Evolutionary conservation across 2,329 filamentous ascomycete genomes (phyloP), one percentile per base, ranked within the genome.

Genomic region (Dactylella cylindrospora): DNA sequence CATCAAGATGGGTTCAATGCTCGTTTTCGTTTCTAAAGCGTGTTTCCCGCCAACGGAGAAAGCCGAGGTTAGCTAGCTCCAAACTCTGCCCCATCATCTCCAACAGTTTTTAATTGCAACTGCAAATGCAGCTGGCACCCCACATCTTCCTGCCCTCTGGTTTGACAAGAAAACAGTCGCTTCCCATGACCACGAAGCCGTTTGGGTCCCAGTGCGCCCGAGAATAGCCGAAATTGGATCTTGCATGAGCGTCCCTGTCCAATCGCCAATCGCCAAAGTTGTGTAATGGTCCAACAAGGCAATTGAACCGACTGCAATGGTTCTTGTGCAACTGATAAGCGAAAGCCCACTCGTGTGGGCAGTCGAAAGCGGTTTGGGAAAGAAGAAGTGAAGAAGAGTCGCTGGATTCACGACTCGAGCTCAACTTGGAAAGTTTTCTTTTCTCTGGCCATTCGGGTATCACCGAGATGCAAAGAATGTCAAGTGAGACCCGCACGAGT

Each of bases 201-300:
- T 52, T 26, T 35, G n/a, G 10, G 17, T 38, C 19, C 32, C 19
- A 35, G 39, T 41, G 57, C 49, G 57, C 38, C 57, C 57, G 57
- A 62, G 29, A 54, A 62, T 62, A 62, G 44, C 57, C 57, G 57
- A 62, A 62, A 55, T 38, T 52, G 36, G 55, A 49, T 49, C 51
- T 46, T 62, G 50, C 49, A 52, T 54, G 32, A 49, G 5, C 15
- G 20, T 45, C 55, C 47, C 32, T 53, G 47, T 29, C 55, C 47
- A 53, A 47, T 43, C 35, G 43, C 44, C 38, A 62, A 62, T 62
- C 57, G 57, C 57, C 41, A 62, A 54, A 62, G 41, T 53, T 33
- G 49, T 54, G 33, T 38, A 41, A 44, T 53, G 38, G 43, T 50
- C 40, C 25, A 44, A 52, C 28, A 53, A 35, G 46, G 40, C 41